Base-by-base conservation (phyloP, 768 basidiomycete species). In the Pluteus cervinus region DNA sequence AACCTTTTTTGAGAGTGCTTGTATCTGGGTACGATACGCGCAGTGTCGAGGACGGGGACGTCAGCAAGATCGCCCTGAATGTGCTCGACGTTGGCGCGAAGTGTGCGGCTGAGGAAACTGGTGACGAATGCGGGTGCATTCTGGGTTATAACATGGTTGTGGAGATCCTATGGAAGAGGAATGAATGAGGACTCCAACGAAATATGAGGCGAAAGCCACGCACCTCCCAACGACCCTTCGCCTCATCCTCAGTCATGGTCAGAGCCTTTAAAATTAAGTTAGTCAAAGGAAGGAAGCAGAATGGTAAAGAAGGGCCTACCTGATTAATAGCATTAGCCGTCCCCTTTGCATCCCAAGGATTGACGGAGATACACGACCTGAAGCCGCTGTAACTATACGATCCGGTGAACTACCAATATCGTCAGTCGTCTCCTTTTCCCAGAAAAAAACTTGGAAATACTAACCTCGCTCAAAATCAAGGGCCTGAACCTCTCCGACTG, bases 331-430 rank as follows among this genome's bases (percentile, higher is more conserved):
- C 89, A 20, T 78, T 67, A 1, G 90, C 86, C 2, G 90, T 90
- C n/a, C 80, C 82, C 20, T 85, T 74, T 25, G 74, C 75, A 47
- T 89, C 86, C 75, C 85, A 91, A 1, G 88, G 89, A 52, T 91
- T 91, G 55, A 91, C 70, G 9, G 83, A 79, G 31, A 91, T 85
- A 46, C 87, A 91, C 9, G 82, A 85, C 26, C 88, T 66, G 64
- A 92, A 92, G 10, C 89, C 88, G 32, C 80, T 82, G 52, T 87
- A 89, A 47, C 78, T 83, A 53, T 91, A 91, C 4, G 79, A 80
- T 8, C 89, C 90, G 0, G 89, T 85, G 54, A 92, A 92, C 79
- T 87, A 39, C 7, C 40, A 14, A 34, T 22, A 36, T 32, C 28
- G 8, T 23, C 7, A 41, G 41, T 25, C 35, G 33, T 15, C 12